These are phyloP conservation scores for Dichomitus squalens DNA, from an alignment of 1,284 basidiomycete genomes.

Conservation along the genomic window DNA sequence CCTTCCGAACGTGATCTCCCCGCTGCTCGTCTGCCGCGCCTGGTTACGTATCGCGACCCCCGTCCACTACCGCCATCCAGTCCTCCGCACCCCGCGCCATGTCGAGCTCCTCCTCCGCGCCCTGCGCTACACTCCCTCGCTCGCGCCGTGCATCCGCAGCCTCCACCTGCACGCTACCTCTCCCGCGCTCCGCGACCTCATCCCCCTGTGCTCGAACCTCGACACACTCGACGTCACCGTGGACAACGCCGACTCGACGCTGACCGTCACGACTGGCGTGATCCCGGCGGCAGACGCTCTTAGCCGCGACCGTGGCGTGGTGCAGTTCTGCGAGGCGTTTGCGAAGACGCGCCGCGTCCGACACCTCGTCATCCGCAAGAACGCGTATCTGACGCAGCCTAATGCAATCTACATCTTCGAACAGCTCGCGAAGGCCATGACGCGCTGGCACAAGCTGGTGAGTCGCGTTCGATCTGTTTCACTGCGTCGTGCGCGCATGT, in stretches of 20 bases:
- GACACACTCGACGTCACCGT: conserved; percentile 48
- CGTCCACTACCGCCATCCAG: conserved; percentile 51
- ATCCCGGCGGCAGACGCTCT: conserved; percentile 3
- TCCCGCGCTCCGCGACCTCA: conserved; percentile 30
- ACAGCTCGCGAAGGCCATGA: conserved; percentile 46
- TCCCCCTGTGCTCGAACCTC: conserved; percentile 35
- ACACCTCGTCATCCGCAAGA: conserved; percentile 53
- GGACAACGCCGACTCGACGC: conserved; percentile 31
- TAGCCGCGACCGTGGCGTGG: conserved; percentile 27
- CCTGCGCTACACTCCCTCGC: conserved; percentile 37
- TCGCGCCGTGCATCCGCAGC: conserved; percentile 42
- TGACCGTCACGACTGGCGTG: neutral
- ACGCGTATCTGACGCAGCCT: conserved; percentile 53
- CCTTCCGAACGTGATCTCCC: conserved; percentile 33
- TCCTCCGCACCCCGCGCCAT: conserved; percentile 41
- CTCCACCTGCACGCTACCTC: conserved; percentile 40
- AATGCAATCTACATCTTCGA: conserved; percentile 46
- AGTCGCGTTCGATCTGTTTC: conserved; percentile 21
- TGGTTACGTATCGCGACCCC: conserved; percentile 57
- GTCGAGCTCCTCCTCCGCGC: conserved; percentile 42
- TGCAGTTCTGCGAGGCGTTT: conserved; percentile 46
- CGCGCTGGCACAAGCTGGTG: conserved; percentile 48
- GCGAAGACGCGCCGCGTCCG: conserved; percentile 34
- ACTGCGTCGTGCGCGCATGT: neutral
- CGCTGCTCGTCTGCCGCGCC: conserved; percentile 48